These are phyloP conservation scores for Flaveria linearis DNA, from an alignment of 129 eudicot genomes.

Conservation along the genomic window DNA sequence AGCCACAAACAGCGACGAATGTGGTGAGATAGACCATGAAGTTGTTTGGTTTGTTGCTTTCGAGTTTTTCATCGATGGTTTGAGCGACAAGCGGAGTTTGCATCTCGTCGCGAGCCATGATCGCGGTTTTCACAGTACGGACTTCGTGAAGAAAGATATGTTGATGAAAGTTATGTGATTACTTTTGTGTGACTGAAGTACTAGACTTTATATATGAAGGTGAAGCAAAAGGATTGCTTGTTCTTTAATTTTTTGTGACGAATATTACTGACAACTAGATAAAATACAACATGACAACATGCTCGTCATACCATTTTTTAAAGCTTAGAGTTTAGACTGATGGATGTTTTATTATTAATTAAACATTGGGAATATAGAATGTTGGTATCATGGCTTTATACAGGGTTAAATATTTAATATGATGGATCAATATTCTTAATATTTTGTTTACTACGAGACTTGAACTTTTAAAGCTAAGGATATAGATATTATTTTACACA, in stretches of 20 bases:
- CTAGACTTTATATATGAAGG: neutral
- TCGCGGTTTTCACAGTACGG: conserved; percentile 19
- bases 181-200: conserved; percentile 11
- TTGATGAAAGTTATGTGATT: conserved; percentile 12
- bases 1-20: conserved; percentile 90
- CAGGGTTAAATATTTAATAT: neutral
- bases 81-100: conserved; percentile 48
- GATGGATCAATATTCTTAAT: too few species aligned
- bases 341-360: conserved; percentile 12
- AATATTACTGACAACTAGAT: conserved; percentile 22
- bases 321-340: conserved; percentile 17
- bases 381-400: neutral
- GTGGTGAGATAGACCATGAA: conserved; percentile 84
- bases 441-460: too few species aligned
- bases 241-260: neutral
- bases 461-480: too few species aligned
- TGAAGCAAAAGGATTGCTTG: conserved; percentile 6
- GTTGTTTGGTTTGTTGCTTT: conserved; percentile 39
- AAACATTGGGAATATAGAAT: neutral
- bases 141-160: conserved; percentile 7
- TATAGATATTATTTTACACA: too few species aligned
- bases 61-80: conserved; percentile 18
- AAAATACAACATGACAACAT: conserved; percentile 6
- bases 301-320: neutral
- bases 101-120: conserved; percentile 39